Conservation (phyloP, 441 rosid species). For the Populus trichocarpa region DNA sequence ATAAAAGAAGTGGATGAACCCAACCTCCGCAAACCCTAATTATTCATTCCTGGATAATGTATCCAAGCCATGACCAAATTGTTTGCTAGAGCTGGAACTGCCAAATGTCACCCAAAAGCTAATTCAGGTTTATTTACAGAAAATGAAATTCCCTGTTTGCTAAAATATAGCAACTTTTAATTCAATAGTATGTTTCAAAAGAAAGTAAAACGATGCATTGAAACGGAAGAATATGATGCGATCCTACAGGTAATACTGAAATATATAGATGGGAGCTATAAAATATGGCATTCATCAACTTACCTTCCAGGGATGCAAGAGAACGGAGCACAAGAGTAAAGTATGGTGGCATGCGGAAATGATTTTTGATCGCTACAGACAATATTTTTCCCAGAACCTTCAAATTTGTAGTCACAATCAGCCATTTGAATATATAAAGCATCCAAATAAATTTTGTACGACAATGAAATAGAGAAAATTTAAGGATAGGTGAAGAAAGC, state of each 20-base stretch:
- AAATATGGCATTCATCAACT: constrained; percentile 4
- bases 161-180: background rate
- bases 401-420: constrained; percentile 23
- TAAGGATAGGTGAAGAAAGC: background rate
- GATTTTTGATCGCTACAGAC: constrained; percentile 86
- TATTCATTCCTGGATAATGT: background rate
- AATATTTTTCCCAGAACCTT: constrained; percentile 88
- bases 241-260: background rate
- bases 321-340: constrained; percentile 93
- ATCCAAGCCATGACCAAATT: background rate
- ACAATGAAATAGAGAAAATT: constrained; percentile 3
- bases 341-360: constrained; percentile 96
- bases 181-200: background rate
- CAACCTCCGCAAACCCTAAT: background rate
- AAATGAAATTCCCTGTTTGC: background rate
- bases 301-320: constrained; percentile 97
- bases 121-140: constrained; percentile 5
- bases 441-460: background rate
- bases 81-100: background rate
- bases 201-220: background rate
- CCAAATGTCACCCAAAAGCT: background rate
- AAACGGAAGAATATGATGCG: background rate
- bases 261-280: constrained; percentile 7
- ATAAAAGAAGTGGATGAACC: background rate
- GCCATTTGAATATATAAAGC: constrained; percentile 16